Base-by-base conservation (phyloP, 2,329 filamentous ascomycete species). In the Teratosphaeria destructans region DNA sequence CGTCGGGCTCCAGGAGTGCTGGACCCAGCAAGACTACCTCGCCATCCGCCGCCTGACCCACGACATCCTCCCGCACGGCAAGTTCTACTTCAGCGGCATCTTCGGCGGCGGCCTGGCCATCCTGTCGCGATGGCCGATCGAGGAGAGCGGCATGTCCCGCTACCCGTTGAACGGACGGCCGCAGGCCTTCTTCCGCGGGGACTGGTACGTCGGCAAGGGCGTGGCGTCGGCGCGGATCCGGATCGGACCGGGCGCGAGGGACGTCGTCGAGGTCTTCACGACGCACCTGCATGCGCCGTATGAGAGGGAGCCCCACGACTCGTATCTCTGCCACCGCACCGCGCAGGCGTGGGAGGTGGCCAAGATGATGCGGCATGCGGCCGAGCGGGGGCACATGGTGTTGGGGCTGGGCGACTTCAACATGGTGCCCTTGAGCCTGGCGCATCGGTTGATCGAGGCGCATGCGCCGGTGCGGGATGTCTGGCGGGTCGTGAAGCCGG, bases 121-220 rank as follows among this genome's bases (percentile, higher is more conserved):
- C 64, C 79, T 97, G 55, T 95, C 90, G 55, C 83, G 85, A 79
- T 97, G 91, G 90, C 92, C 93, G 26, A 91, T 99, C 64, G 87
- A 90, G 68, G 89, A 95, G 77, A 92, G 87, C 73, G 85, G 82
- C 68, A 95, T 97, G 90, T 81, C 85, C 65, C 81, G 80, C 3
- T 99, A 96, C 72, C 85, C 90, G n/a, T 81, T 99, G 57, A 96
- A 96, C 73, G 94, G 94, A 19, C 83, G 93, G 19, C 94, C 94
- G 5, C 93, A 91, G 10, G 93, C 93, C 4, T 96, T 97, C 75
- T 96, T 88, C 76, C 82, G 93, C 61, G 94, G 94, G 11, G 93
- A 97, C 74, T 97, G 93, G 90, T 97, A 86, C 70, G 92, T 96
- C 10, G 94, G 94, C 0, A 97, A 97, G 73, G 94, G 94, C 16